Base-by-base conservation (phyloP, 768 basidiomycete genomes). In the Hysterangium stoloniferum region DNA sequence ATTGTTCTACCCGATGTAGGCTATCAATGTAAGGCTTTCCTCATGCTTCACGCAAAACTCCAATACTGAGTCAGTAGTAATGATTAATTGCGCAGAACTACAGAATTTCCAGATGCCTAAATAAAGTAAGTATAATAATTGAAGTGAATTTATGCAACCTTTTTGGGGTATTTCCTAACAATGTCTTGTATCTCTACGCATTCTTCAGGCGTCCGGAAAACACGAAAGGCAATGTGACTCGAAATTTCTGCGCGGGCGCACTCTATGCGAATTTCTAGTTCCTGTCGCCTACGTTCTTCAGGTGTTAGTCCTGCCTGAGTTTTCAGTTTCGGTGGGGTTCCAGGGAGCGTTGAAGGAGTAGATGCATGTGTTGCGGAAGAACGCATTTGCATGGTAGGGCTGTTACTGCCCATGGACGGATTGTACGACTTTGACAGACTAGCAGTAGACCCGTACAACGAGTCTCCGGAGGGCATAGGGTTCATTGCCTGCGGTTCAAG, bases 121-220 rank as follows among this genome's bases (percentile, higher is more conserved):
- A n/a, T n/a, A n/a, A n/a, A n/a, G n/a, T n/a, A n/a, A n/a, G n/a
- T n/a, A n/a, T n/a, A n/a, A n/a, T n/a, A n/a, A n/a, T n/a, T n/a
- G n/a, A n/a, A n/a, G n/a, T n/a, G n/a, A n/a, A n/a, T n/a, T n/a
- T n/a, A n/a, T n/a, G n/a, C n/a, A n/a, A n/a, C n/a, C n/a, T n/a
- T n/a, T n/a, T n/a, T n/a, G n/a, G n/a, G n/a, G n/a, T n/a, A n/a
- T n/a, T n/a, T n/a, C n/a, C n/a, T n/a, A n/a, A n/a, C n/a, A n/a
- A 56, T 54, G 19, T 54, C 48, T 12, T 19, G 17, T n/a, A 46
- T 27, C 64, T 90, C 87, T 13, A 74, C 69, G 60, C 86, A 89
- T 58, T 91, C 85, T 55, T 58, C 66, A 8, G 88, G 82, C 35
- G 77, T 64, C 57, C 78, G 73, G 61, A 91, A 91, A 24, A 89